Base-by-base conservation (phyloP, 208 protist genomes). In the Acanthamoeba castellanii region DNA sequence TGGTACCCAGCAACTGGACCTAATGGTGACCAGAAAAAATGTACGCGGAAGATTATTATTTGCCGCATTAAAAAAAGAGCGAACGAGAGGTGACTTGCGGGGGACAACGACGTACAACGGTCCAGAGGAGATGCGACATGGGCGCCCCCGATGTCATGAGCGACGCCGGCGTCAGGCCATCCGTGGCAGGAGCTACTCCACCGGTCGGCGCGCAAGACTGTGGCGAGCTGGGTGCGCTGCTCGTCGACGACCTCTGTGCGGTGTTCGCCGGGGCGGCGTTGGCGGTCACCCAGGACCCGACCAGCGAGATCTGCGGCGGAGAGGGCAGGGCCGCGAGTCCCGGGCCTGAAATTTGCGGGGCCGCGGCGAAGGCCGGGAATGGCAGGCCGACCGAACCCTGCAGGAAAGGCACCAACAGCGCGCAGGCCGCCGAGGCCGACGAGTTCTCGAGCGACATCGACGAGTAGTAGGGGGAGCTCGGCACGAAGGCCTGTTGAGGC, bases 41-140 rank as follows among this genome's bases (percentile, higher is more conserved):
- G 55, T 3, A 2, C 20, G 61, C 27, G 27, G 52, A 0, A 14
- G 6, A 22, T 20, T 59, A 0, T 14, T 4, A 59, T 59, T 59
- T 59, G 52, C 14, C 18, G 5, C 5, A 7, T 14, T 22, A 68
- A 68, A 68, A 68, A 64, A 64, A 64, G 22, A 27, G 0, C 16
- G 8, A 64, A 64, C 59, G 14, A 64, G 59, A 27, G 25, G 59
- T 8, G 25, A 64, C 16, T 8, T 5, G 59, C 59, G 25, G 18
- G 20, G 11, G 0, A 0, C 37, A 42, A 30, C 16, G 0, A 76
- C 72, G 72, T 47, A 81, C 72, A 7, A 47, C 72, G 30, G 72
- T 81, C 72, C 72, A 81, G 32, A 81, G 30, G 72, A 81, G 72
- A 3, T 81, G 72, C 7, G 72, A 32, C 72, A 81, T 34, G 20